These are phyloP conservation scores for Sporisorium graminicola DNA, from an alignment of 1,284 basidiomycete species.

Conservation along the genomic window DNA sequence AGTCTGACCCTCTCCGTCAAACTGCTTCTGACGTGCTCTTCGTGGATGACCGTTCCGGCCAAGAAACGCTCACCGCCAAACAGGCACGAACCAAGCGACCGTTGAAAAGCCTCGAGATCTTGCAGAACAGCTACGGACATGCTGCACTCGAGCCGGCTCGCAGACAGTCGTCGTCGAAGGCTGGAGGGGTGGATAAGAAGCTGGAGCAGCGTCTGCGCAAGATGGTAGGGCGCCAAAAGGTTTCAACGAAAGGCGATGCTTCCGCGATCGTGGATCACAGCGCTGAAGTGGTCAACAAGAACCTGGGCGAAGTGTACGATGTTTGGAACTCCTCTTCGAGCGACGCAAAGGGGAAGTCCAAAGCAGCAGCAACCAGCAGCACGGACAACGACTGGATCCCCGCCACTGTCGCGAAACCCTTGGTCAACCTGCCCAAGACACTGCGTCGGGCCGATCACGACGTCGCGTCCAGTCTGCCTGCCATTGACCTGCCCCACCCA, in stretches of 20 bases:
- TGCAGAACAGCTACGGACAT: constrained; percentile 81
- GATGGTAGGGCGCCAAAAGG: constrained; percentile 41
- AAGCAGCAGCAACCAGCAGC: constrained; percentile 9
- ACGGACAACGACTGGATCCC: constrained; percentile 39
- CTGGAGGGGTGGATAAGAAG: constrained; percentile 44
- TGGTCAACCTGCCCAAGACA: constrained; percentile 32
- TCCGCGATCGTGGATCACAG: constrained; percentile 18
- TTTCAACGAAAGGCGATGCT: constrained; percentile 22
- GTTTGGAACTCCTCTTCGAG: constrained; percentile 28
- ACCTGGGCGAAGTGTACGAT: constrained; percentile 29
- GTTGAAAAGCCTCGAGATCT: constrained; percentile 83
- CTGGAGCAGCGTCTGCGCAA: constrained; percentile 45
- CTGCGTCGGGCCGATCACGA: constrained; percentile 24
- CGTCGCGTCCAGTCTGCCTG: constrained; percentile 71
- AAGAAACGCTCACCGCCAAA: constrained; percentile 47
- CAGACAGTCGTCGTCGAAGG: constrained; percentile 13
- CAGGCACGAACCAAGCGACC: constrained; percentile 71
- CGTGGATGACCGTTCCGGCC: constrained; percentile 71
- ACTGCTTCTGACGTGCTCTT: constrained; percentile 39
- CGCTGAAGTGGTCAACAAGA: constrained; percentile 33
- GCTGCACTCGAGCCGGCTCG: constrained; percentile 75
- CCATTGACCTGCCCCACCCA: constrained; percentile 81
- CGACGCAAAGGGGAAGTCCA: constrained; percentile 35
- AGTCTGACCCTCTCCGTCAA: constrained; percentile 46
- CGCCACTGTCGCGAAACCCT: constrained; percentile 13